Base-by-base conservation (phyloP, 495 filamentous ascomycete species). In the Tricharina praecox region DNA sequence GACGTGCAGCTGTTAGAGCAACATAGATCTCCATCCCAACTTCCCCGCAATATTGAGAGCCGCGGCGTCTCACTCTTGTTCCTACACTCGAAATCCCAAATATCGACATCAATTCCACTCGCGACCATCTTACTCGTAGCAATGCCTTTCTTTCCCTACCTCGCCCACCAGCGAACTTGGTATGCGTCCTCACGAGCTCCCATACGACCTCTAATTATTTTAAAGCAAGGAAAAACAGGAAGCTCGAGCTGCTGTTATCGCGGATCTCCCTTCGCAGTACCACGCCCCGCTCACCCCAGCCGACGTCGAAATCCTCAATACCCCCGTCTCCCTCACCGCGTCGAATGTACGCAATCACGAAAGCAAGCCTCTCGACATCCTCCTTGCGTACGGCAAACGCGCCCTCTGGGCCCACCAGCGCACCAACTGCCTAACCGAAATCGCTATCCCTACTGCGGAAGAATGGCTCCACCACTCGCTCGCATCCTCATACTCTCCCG, bases 381-480 rank as follows among this genome's bases (percentile, higher is more conserved):
- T 97, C 11, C 77, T 68, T 47, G 77, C 85, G n/a, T 97, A 94
- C 58, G 85, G 85, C 56, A 93, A 92, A 64, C 73, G 86, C 9
- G 82, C 88, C 1, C 63, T 93, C 26, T 77, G 75, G 53, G 90
- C 87, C 4, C 90, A 96, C 42, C 68, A 76, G 38, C 78, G 81
- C 62, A 93, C 86, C 0, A 95, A 94, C 63, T 93, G 85, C 53
- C 64, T 93, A 3, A 97, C 90, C 0, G 90, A 97, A 67, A 68
- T 96, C 28, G 70, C 96, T 63, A 70, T 97, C 9, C 69, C 75
- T 0, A 77, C 76, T 37, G 86, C 88, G 0, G 84, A 93, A 61
- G 54, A 63, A n/a, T 50, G 63, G 7, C 66, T 77, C 41, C 63
- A 61, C 9, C 63, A 55, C 10, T 15, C 30, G 0, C n/a, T n/a